A percentile compares a stretch with the other conserved stretches of the same genome.
Conservation (phyloP, 192 early-diverging fungal species). For the Rhizoclosmatium globosum region DNA sequence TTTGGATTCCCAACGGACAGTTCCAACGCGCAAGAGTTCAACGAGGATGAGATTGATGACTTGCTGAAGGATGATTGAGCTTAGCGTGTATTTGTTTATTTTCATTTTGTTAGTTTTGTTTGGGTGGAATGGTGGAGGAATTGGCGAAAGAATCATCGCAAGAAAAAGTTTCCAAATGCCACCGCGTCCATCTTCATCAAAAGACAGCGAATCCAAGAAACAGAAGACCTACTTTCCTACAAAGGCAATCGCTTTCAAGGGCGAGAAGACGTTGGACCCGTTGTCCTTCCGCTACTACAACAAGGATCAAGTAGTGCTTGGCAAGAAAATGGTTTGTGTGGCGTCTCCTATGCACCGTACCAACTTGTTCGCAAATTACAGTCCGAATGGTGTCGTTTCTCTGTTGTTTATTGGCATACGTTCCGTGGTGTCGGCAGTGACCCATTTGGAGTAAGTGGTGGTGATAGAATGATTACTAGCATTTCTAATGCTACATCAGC, state of each 20-base stretch:
- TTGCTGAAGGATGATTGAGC: background rate
- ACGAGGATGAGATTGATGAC: conserved; percentile 35
- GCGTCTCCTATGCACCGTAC: background rate
- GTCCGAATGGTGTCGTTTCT: conserved; percentile 45
- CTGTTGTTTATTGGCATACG: conserved; percentile 48
- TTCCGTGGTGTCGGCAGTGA: conserved; percentile 43
- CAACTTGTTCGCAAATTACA: background rate
- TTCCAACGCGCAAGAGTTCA: conserved; percentile 13
- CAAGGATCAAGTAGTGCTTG: conserved; percentile 37
- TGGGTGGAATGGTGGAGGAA: too few species aligned
- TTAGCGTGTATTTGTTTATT: too few species aligned
- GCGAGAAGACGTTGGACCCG: conserved; percentile 33
- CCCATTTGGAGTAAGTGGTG: conserved; percentile 43
- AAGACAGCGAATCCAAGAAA: background rate
- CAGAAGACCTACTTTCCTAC: conserved; percentile 23
- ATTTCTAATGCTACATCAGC: background rate
- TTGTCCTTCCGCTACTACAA: conserved; percentile 49
- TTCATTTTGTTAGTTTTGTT: too few species aligned
- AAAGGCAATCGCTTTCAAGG: conserved; percentile 27
- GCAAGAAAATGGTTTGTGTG: conserved; percentile 43
- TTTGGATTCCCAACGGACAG: conserved; percentile 24
- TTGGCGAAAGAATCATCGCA: background rate
- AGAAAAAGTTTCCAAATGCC: background rate
- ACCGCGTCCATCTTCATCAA: background rate
- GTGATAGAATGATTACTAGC: background rate